Evolutionary conservation across 192 early-diverging fungal species (phyloP), one percentile per base, ranked within the genome.

Genomic region (Coemansia sp.): DNA sequence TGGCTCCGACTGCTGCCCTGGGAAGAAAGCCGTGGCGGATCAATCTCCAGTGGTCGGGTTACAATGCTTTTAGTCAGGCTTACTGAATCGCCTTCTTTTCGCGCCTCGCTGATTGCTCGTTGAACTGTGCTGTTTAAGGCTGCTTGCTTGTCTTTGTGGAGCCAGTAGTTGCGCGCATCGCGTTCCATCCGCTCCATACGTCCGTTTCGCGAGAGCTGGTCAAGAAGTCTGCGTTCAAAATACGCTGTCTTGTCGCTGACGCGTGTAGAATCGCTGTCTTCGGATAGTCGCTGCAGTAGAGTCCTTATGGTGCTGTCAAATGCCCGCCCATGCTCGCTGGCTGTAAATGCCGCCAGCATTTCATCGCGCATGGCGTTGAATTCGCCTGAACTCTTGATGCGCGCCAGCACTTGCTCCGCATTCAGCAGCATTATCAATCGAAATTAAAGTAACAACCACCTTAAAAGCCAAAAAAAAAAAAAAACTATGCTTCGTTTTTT

Each of bases 151-250:
- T 61, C 62, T 4, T 39, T 15, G 2, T 20, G 21, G 1, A 76
- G 41, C 73, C 62, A 65, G 31, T 56, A 63, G 41, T 65, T 70
- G 44, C 73, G 66, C 28, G 67, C 67, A 9, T 69, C 73, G 8
- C 30, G 57, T 16, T 59, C 73, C 46, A 76, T 28, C 12, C 56
- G 62, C 40, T 69, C 66, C 23, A 76, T 33, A 1, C 41, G 14
- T 2, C 73, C 55, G 8, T 54, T 50, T 0, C 46, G 53, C 20
- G 39, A 56, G n/a, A 76, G 48, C 18, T 59, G 55, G 14, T 53
- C 55, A 10, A 50, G 11, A 18, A 76, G 6, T 3, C 63, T 59
- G 8, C 43, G 50, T 20, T 65, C 66, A 2, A 70, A 15, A 16
- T 46, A 30, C 36, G 45, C 55, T 3, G 39, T 46, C 20, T 36